A percentile compares a stretch with the other conserved stretches of the same genome.
These are phyloP conservation scores for Cyclaneusma minus DNA, from an alignment of 2,329 filamentous ascomycete species.

Conservation along the genomic window DNA sequence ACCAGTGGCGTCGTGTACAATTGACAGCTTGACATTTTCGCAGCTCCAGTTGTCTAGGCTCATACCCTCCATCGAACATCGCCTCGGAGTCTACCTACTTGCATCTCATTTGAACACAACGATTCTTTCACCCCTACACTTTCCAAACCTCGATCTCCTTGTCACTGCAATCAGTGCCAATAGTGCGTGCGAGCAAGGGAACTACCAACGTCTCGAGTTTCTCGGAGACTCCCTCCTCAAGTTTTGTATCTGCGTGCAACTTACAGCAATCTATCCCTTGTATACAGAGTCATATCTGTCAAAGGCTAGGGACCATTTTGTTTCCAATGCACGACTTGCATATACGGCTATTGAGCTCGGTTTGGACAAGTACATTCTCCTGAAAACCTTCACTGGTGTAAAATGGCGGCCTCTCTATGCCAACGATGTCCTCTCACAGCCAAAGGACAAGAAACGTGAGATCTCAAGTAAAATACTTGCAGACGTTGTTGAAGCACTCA, in stretches of 20 bases:
- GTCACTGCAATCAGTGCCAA: slow-evolving; percentile 57
- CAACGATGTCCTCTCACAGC: slow-evolving; percentile 21
- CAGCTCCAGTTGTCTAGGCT: slow-evolving; percentile 40
- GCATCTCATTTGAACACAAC: slow-evolving; percentile 42
- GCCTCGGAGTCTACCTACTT: slow-evolving; percentile 48
- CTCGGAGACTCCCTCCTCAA: slow-evolving; percentile 78
- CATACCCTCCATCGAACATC: slow-evolving; percentile 58
- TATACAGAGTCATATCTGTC: slow-evolving; percentile 70
- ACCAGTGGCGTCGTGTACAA: slow-evolving; percentile 28
- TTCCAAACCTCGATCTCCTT: slow-evolving; percentile 39
- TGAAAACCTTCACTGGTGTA: slow-evolving; percentile 45
- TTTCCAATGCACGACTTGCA: slow-evolving; percentile 62
- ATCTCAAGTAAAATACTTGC: slow-evolving; percentile 69
- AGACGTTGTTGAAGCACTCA: slow-evolving; percentile 74
- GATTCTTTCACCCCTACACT: slow-evolving; percentile 33
- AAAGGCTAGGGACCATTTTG: slow-evolving; percentile 47
- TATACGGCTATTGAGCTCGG: slow-evolving; percentile 45
- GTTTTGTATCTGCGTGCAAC: slow-evolving; percentile 49
- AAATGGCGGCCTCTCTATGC: slow-evolving; percentile 60
- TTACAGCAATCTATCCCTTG: slow-evolving; percentile 38
- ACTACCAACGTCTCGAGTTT: slow-evolving; percentile 81
- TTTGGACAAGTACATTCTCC: slow-evolving; percentile 60
- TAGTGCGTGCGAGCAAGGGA: slow-evolving; percentile 36
- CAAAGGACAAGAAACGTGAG: slow-evolving; percentile 17
- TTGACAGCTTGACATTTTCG: slow-evolving; percentile 30